Base-by-base conservation (phyloP, 805 yeast genomes). In the Candida suzukii region DNA sequence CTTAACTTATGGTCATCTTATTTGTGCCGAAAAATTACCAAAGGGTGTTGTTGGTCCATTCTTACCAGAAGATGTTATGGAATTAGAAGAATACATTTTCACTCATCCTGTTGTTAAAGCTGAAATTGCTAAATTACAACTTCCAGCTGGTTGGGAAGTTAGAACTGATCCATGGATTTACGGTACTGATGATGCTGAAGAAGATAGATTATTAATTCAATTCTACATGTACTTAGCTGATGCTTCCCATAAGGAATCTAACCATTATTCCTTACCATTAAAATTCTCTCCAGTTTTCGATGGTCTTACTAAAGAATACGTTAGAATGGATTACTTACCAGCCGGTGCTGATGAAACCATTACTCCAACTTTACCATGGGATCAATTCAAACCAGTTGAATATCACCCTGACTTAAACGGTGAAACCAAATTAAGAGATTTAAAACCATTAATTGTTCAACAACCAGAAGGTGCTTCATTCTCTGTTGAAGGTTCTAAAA, bases 391-490 rank as follows among this genome's bases (percentile, higher is more conserved):
- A 44, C 68, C 76, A 41, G 80, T 78, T 41, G 90, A 83, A 61
- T 83, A 83, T 64, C 83, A 81, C 57, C 84, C 88, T 39, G 87
- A 80, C 41, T 67, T 83, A 53, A 73, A 72, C 47, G 81, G 78
- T 36, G 78, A 73, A 53, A 51, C 60, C 13, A 44, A 59, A 29
- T 43, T 60, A 26, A 74, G 87, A 63, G 77, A 71, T 21, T 68
- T 82, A 48, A 83, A 83, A 61, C 93, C 93, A 33, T 72, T 83
- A 57, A 63, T 80, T 48, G 73, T 82, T 38, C 54, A 60, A 27
- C 93, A 85, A 64, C 91, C 93, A 39, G 91, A 85, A 51, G 95
- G 95, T 47, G 78, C 88, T 12, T 78, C 87, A 2, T 84, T 80
- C 67, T 53, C 70, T 19, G 64, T 78, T 37, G 70, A 71, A 17